Evolutionary conservation across 2,329 filamentous ascomycete genomes (phyloP).

Genomic region (Trichoderma asperellum): DNA sequence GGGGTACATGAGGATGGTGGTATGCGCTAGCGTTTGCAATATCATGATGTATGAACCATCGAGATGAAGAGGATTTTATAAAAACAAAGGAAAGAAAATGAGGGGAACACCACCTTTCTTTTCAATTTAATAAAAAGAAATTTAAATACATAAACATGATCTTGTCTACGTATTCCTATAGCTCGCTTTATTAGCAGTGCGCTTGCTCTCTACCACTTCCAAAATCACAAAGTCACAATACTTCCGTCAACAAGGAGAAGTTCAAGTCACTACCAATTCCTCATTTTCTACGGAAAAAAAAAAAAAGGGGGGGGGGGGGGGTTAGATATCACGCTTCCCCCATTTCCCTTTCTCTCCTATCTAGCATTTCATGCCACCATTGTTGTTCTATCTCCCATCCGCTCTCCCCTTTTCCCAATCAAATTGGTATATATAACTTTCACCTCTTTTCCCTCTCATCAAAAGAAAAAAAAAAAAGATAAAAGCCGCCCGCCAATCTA

Average conservation of each 20-base stretch:
- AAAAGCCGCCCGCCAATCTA: neutral
- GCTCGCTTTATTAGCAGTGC: neutral
- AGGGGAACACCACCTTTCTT: neutral
- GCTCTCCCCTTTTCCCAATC: neutral
- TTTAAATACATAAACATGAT: neutral
- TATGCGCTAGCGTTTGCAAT: slow-evolving; percentile 33
- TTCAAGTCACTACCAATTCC: neutral
- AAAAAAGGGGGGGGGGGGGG: too few species aligned
- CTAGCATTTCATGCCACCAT: neutral
- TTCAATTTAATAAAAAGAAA: neutral
- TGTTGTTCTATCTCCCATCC: neutral
- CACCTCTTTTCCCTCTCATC: neutral
- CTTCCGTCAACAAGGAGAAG: neutral
- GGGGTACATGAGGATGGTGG: neutral
- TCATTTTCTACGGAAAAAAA: neutral
- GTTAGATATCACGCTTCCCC: neutral
- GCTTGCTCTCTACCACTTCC: neutral
- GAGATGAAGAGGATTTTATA: slow-evolving; percentile 7
- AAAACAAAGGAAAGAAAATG: neutral
- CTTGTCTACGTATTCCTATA: neutral
- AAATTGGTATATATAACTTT: slow-evolving; percentile 18
- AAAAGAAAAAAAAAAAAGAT: neutral
- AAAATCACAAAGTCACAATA: neutral
- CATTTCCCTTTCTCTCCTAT: neutral
- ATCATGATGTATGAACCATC: slow-evolving; percentile 31